Percentiles rank a stretch among this genome's conserved stretches.
Conservation (phyloP, 768 basidiomycete genomes). For the Strobilomyces dryophilus region DNA sequence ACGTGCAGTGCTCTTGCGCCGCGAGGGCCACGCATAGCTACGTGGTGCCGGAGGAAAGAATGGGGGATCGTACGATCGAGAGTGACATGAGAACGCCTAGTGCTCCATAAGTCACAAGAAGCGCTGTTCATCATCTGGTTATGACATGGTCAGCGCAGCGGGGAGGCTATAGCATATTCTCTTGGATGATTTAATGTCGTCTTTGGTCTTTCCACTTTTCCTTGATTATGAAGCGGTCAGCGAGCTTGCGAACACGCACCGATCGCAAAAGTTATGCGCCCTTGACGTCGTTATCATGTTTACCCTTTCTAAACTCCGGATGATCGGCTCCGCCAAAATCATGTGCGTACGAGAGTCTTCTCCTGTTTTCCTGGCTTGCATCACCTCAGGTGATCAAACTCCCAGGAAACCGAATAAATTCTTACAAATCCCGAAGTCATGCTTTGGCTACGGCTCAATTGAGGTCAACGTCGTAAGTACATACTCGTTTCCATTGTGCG, state of each 20-base stretch:
- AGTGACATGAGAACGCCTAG: conserved; percentile 2
- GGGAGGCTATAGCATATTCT: background rate
- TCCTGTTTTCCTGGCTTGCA: background rate
- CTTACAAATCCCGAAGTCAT: conserved; percentile 18
- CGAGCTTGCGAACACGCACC: background rate
- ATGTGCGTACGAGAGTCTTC: conserved; percentile 6
- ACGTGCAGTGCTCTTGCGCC: background rate
- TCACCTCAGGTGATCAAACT: conserved; percentile 5
- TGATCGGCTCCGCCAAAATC: background rate
- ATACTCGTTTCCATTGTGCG: background rate
- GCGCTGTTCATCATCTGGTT: conserved; percentile 9
- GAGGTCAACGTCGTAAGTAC: conserved; percentile 15
- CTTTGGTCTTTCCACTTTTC: background rate
- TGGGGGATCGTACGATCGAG: background rate
- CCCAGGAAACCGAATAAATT: conserved; percentile 1
- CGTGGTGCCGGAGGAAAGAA: conserved; percentile 7
- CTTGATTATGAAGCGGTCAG: background rate
- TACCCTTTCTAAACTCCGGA: background rate
- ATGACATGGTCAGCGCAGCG: background rate
- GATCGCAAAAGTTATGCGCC: background rate
- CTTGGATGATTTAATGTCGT: background rate
- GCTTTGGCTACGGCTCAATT: conserved; percentile 12
- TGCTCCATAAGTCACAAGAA: background rate
- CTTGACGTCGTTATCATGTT: conserved; percentile 7
- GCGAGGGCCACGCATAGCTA: conserved; percentile 1